Evolutionary conservation across 164 flowering plant genomes (phyloP).

Genomic region (grape (Vitis vinifera)): DNA sequence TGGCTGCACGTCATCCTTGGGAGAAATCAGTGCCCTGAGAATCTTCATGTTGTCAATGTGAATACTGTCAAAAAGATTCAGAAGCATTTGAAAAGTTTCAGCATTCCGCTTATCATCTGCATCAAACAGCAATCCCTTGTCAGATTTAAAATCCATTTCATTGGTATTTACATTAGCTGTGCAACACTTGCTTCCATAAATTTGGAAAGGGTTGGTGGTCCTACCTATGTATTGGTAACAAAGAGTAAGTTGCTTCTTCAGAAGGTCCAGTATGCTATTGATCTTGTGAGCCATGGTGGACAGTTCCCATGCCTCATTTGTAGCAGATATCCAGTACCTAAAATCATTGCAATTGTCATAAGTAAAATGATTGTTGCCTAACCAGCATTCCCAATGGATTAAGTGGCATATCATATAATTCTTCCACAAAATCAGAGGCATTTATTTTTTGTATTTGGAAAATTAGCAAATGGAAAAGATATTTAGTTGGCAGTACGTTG

Average conservation of each 20-base stretch:
- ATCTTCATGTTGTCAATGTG: constrained; percentile 71
- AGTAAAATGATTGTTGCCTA: no score
- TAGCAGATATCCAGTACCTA: constrained; percentile 17
- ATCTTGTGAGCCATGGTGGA: constrained; percentile 41
- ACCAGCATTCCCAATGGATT: no score
- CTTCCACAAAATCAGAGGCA: no score
- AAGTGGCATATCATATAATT: no score
- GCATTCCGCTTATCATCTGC: constrained; percentile 52
- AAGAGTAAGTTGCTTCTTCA: constrained; percentile 14
- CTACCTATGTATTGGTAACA: constrained; percentile 38
- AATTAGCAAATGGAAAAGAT: no score
- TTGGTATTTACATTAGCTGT: neutral
- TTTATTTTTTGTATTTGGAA: no score
- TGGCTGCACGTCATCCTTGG: no score
- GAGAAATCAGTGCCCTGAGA: no score
- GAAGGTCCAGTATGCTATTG: constrained; percentile 27
- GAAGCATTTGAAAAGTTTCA: constrained; percentile 45
- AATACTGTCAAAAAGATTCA: constrained; percentile 36
- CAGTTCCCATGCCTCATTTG: constrained; percentile 40
- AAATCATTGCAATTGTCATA: neutral
- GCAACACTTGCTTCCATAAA: no score
- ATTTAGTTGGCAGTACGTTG: no score
- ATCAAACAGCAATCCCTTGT: neutral
- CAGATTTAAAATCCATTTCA: neutral
- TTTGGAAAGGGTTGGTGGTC: neutral